phyloP scores from a whole-genome alignment of 495 filamentous ascomycete genomes.

The Symbiotaphrina buchneri region DNA sequence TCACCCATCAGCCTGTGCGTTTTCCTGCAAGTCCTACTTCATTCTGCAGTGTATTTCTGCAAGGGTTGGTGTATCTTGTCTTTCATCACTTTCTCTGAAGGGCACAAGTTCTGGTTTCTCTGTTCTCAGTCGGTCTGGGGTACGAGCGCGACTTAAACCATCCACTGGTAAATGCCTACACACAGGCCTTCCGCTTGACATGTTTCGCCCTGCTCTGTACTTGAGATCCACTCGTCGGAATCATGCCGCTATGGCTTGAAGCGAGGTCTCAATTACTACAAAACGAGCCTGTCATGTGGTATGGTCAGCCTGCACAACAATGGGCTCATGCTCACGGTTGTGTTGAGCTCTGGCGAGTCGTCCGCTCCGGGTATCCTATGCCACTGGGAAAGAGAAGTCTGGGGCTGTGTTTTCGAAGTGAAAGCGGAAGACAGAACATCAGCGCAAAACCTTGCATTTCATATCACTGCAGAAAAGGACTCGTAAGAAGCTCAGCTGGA shows the following conservation, averaged over 20 bases:
- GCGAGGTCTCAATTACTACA: constrained; percentile 18
- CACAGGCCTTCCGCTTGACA: constrained; percentile 1
- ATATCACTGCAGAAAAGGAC: not conserved
- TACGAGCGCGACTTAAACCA: constrained; percentile 8
- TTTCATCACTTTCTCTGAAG: not conserved
- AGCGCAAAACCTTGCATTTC: not conserved
- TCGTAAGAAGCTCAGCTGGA: not conserved
- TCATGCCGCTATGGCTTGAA: constrained; percentile 15
- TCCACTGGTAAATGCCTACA: constrained; percentile 6
- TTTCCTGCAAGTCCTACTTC: constrained; percentile 1
- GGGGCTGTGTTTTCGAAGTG: not conserved
- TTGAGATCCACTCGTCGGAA: constrained; percentile 27
- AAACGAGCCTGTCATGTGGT: not conserved
- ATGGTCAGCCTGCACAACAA: not conserved
- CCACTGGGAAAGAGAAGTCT: not conserved
- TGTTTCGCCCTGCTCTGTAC: not conserved
- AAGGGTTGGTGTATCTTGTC: not conserved
- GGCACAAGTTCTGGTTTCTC: not conserved
- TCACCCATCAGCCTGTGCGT: constrained; percentile 2
- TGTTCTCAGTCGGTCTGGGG: not conserved
- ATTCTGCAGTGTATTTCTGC: not conserved
- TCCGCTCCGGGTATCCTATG: constrained; percentile 9
- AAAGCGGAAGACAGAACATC: not conserved
- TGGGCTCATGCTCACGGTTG: constrained; percentile 6
- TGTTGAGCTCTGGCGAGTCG: constrained; percentile 11